Conservation (phyloP, 768 basidiomycete species). For the Russula earlei region DNA sequence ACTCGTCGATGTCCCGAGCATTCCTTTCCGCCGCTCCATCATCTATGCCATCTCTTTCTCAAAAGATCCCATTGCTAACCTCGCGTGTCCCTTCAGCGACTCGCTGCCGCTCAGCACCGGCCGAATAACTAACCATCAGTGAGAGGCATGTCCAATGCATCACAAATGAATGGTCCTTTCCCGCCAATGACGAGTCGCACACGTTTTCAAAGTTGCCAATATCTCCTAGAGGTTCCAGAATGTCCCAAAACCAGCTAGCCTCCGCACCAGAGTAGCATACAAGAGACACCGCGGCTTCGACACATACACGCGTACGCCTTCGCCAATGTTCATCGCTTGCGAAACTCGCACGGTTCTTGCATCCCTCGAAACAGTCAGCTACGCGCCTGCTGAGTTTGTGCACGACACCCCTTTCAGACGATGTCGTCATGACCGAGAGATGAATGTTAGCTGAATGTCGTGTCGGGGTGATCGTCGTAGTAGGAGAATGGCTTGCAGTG, state of each 20-base stretch:
- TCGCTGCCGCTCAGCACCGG: neutral
- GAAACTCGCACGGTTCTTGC: neutral
- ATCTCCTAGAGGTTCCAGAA: neutral
- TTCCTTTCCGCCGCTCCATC: no score
- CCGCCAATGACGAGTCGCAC: neutral
- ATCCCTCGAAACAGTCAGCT: neutral
- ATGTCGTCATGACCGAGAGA: no score
- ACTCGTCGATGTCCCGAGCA: no score
- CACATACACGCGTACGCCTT: neutral
- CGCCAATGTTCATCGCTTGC: neutral
- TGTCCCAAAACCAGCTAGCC: neutral
- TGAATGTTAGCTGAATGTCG: neutral
- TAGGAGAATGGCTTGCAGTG: neutral
- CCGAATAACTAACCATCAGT: neutral
- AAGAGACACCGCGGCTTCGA: neutral
- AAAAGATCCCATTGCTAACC: no score
- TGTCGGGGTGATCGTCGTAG: neutral
- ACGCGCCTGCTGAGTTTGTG: neutral
- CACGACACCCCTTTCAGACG: neutral
- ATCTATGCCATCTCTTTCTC: no score
- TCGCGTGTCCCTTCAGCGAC: no score
- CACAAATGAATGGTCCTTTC: neutral
- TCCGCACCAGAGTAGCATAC: neutral
- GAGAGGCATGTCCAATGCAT: neutral
- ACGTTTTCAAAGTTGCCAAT: neutral